Evolutionary conservation across 345 rosid species (phyloP).

Genomic region (Heritiera fomes): DNA sequence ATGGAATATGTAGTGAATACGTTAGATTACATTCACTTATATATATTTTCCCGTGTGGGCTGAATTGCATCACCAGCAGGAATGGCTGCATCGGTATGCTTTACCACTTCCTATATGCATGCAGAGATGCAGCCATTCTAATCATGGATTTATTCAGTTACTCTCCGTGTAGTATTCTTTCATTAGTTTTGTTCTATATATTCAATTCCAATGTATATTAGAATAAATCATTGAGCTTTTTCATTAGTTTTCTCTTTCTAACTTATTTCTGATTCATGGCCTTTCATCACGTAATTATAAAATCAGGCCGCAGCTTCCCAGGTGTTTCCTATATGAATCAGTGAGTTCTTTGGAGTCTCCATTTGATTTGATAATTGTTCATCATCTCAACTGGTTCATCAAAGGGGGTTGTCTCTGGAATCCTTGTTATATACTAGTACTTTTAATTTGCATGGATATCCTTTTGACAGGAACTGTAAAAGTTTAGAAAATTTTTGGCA

Average conservation of each 20-base stretch:
- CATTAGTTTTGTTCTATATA: too few species aligned
- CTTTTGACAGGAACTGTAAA: not conserved
- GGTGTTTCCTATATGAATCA: not conserved
- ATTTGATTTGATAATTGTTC: not conserved
- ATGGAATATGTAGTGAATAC: constrained; percentile 27
- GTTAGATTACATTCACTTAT: not conserved
- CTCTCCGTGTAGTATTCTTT: too few species aligned
- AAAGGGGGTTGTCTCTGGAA: not conserved
- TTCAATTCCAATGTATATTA: not conserved
- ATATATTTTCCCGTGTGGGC: not conserved
- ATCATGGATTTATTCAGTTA: not conserved
- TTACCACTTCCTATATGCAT: not conserved
- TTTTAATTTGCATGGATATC: not conserved
- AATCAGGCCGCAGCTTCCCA: too few species aligned
- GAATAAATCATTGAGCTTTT: not conserved
- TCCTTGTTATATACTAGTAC: too few species aligned
- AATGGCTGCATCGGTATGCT: not conserved
- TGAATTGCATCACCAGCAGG: too few species aligned
- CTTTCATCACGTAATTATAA: not conserved
- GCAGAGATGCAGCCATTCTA: constrained; percentile 1
- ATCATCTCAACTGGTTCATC: not conserved
- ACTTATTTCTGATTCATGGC: not conserved
- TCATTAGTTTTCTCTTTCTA: not conserved
- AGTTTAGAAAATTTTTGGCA: not conserved
- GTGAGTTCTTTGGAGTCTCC: not conserved